Conservation (phyloP, 371 early-diverging fungal genomes). For the Mucor velutinosus region DNA sequence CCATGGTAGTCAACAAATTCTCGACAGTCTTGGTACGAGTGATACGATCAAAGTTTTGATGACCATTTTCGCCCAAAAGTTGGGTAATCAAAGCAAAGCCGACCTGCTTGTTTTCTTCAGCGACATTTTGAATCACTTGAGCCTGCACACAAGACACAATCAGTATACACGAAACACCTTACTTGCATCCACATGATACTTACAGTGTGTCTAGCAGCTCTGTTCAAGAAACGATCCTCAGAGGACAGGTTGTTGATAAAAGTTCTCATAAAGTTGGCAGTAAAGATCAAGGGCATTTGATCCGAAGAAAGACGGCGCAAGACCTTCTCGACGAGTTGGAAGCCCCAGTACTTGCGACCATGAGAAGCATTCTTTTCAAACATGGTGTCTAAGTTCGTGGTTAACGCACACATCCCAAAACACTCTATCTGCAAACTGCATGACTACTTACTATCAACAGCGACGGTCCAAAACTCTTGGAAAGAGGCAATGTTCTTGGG, state of each 20-base stretch:
- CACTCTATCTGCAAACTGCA: not conserved
- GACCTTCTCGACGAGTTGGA: slow-evolving; percentile 75
- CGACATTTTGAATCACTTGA: slow-evolving; percentile 51
- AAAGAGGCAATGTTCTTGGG: slow-evolving; percentile 58
- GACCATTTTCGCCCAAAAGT: slow-evolving; percentile 68
- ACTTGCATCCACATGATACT: slow-evolving; percentile 9
- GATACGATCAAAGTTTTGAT: slow-evolving; percentile 74
- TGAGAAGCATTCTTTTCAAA: slow-evolving; percentile 74
- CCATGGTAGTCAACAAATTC: slow-evolving; percentile 71
- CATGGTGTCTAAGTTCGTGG: slow-evolving; percentile 55
- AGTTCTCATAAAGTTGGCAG: slow-evolving; percentile 79
- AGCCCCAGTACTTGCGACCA: slow-evolving; percentile 89
- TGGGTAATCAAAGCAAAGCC: slow-evolving; percentile 63
- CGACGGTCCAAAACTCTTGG: slow-evolving; percentile 78
- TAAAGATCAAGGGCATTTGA: slow-evolving; percentile 76
- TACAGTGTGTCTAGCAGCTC: slow-evolving; percentile 76
- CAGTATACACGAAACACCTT: slow-evolving; percentile 11
- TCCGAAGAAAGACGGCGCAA: slow-evolving; percentile 65
- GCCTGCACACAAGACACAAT: slow-evolving; percentile 30
- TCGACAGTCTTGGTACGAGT: slow-evolving; percentile 80
- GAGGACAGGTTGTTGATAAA: slow-evolving; percentile 83
- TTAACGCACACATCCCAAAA: not conserved
- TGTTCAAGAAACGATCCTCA: slow-evolving; percentile 74
- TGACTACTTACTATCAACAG: slow-evolving; percentile 69
- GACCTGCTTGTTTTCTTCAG: slow-evolving; percentile 36